Conservation (phyloP, 2,329 filamentous ascomycete species). For the Colletotrichum somersetense region DNA sequence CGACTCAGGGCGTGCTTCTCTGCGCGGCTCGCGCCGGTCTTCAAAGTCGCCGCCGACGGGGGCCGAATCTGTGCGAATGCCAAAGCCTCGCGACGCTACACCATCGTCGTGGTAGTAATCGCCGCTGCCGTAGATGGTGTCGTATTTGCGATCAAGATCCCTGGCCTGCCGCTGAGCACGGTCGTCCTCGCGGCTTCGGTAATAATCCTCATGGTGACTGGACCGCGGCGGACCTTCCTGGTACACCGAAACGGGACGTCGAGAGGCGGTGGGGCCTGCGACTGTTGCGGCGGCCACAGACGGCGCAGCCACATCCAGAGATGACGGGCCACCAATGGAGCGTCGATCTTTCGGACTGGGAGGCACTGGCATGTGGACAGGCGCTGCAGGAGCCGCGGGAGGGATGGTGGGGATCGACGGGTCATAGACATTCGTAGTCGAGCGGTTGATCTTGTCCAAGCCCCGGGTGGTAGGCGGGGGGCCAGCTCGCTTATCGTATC, state of each 20-base stretch:
- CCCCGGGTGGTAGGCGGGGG: conserved; percentile 79
- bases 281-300: conserved; percentile 32
- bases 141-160: conserved; percentile 55
- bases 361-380: conserved; percentile 50
- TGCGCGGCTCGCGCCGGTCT: conserved; percentile 57
- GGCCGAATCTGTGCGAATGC: conserved; percentile 59
- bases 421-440: conserved; percentile 58
- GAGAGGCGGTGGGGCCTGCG: conserved; percentile 46
- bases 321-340: conserved; percentile 24
- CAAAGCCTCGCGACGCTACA: conserved; percentile 63
- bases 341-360: conserved; percentile 52
- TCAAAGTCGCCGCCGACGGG: conserved; percentile 53
- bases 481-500: conserved; percentile 58
- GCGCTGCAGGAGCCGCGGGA: conserved; percentile 51
- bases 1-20: conserved; percentile 45
- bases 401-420: conserved; percentile 62
- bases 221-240: conserved; percentile 62
- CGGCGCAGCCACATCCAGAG: conserved; percentile 31
- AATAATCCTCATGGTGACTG: conserved; percentile 61
- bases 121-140: conserved; percentile 47
- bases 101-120: conserved; percentile 61
- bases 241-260: conserved; percentile 65
- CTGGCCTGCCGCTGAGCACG: conserved; percentile 57
- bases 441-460: conserved; percentile 75
- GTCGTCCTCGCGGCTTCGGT: conserved; percentile 63